These are phyloP conservation scores for Penicillium sp. DNA, from an alignment of 2,329 filamentous ascomycete species.

Conservation along the genomic window DNA sequence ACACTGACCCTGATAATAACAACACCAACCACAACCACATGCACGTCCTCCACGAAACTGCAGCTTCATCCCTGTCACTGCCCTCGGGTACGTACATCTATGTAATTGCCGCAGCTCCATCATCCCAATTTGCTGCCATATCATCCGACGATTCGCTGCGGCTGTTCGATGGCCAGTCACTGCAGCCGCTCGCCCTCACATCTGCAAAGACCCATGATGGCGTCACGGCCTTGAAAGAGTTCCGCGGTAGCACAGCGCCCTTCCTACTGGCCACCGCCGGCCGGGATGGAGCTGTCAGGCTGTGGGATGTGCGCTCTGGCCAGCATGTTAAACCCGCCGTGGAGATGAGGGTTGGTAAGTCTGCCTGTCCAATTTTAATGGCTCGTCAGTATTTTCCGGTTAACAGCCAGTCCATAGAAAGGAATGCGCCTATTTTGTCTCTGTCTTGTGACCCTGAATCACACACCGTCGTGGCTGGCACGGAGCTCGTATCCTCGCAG, in stretches of 20 bases:
- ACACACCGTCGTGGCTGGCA: constrained; percentile 52
- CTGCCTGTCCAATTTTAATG: background rate
- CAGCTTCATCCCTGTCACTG: constrained; percentile 36
- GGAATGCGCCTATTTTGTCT: constrained; percentile 50
- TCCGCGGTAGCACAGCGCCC: constrained; percentile 20
- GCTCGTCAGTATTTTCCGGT: background rate
- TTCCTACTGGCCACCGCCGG: constrained; percentile 34
- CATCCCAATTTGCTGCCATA: constrained; percentile 36
- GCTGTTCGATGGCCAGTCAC: constrained; percentile 34
- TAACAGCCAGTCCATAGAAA: constrained; percentile 32
- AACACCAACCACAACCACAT: constrained; percentile 17
- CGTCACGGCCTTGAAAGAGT: constrained; percentile 36
- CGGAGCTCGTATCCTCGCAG: constrained; percentile 47
- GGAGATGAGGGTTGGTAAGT: constrained; percentile 34
- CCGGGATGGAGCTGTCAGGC: constrained; percentile 38
- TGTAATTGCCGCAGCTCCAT: constrained; percentile 28
- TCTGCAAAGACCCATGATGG: constrained; percentile 30
- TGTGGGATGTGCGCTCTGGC: constrained; percentile 38
- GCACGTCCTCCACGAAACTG: constrained; percentile 30
- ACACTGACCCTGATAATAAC: too few species aligned
- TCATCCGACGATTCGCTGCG: constrained; percentile 45
- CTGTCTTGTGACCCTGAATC: constrained; percentile 45
- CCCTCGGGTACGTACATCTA: constrained; percentile 43
- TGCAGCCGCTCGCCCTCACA: constrained; percentile 28
- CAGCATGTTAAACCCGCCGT: constrained; percentile 25